Conservation (phyloP, 208 protist species). For the Histomonas meleagridis region DNA sequence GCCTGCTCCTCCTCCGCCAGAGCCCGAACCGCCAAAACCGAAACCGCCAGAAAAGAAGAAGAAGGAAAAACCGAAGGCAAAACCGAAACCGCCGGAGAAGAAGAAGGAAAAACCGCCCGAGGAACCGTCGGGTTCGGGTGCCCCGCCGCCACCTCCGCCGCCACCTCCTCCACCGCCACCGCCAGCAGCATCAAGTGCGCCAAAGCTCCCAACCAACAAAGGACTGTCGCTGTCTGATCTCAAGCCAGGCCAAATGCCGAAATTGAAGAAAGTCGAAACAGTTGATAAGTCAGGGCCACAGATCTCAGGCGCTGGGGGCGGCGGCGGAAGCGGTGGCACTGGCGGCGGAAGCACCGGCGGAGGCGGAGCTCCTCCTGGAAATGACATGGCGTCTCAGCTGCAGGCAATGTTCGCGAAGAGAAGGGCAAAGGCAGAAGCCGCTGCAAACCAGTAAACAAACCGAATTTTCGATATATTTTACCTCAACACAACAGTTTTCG, state of each 20-base stretch:
- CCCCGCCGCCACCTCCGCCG: not conserved
- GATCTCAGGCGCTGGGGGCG: not conserved
- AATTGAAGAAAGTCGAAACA: not conserved
- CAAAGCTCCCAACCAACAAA: not conserved
- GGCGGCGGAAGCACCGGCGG: not conserved
- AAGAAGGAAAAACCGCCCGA: not conserved
- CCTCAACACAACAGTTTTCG: too few species aligned
- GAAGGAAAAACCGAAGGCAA: not conserved
- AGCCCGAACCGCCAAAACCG: not conserved
- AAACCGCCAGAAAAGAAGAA: not conserved
- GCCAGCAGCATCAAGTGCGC: not conserved
- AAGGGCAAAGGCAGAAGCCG: too few species aligned
- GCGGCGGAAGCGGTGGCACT: not conserved
- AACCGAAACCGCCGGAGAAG: not conserved
- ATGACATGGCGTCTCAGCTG: not conserved
- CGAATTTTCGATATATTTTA: too few species aligned
- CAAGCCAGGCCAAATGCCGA: not conserved
- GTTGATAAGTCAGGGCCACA: not conserved
- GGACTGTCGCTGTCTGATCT: not conserved
- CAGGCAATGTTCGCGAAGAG: not conserved
- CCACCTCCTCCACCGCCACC: not conserved
- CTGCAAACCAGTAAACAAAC: too few species aligned
- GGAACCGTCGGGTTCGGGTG: not conserved
- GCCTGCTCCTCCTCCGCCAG: not conserved
- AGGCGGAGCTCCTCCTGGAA: not conserved